phyloP scores from a whole-genome alignment of 1,284 basidiomycete genomes.

The Singerocomus inundabilis region DNA sequence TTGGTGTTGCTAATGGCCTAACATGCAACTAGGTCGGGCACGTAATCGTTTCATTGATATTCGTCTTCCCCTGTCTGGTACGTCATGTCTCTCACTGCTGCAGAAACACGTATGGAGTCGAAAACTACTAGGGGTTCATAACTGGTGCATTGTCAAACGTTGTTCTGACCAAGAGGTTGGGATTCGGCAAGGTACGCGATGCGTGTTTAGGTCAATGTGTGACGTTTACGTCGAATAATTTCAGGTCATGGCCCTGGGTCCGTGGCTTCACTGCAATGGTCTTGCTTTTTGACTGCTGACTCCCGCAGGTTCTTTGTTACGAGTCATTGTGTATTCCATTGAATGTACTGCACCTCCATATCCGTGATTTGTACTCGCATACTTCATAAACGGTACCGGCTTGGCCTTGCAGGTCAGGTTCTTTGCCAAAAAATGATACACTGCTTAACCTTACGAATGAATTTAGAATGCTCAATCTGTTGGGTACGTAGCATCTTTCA shows the following conservation, averaged over 20 bases:
- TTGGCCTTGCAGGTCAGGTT: conserved; percentile 37
- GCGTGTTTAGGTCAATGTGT: background rate
- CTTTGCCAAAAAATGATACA: background rate
- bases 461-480: conserved; percentile 30
- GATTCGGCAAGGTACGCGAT: conserved; percentile 34
- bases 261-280: conserved; percentile 1
- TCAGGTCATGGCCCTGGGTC: conserved; percentile 29
- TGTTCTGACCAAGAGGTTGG: conserved; percentile 19
- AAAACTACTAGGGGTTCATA: conserved; percentile 24
- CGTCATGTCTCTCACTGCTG: conserved; percentile 1
- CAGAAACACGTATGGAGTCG: background rate
- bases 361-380: conserved; percentile 56
- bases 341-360: conserved; percentile 59
- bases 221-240: background rate
- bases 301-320: conserved; percentile 30
- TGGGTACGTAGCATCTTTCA: conserved; percentile 25
- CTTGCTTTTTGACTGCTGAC: background rate
- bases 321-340: conserved; percentile 48
- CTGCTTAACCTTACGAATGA: background rate
- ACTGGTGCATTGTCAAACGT: conserved; percentile 27
- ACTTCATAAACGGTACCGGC: conserved; percentile 60
- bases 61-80: conserved; percentile 29
- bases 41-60: conserved; percentile 26
- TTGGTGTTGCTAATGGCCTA: background rate
- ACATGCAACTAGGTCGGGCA: conserved; percentile 18